Evolutionary conservation across 805 yeast species (phyloP).

Genomic region (Candida montana): DNA sequence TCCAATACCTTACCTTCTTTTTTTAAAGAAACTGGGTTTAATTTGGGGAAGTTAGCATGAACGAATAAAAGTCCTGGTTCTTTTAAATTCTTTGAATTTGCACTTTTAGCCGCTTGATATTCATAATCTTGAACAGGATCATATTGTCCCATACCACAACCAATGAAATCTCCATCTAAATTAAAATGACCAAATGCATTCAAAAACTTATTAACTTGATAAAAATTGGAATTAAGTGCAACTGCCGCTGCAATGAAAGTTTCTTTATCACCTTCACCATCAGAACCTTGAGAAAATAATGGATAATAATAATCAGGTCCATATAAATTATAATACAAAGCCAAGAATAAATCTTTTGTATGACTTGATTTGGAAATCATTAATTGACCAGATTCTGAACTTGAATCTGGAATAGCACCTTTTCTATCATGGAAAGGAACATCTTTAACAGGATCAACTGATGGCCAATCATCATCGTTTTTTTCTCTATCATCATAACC

Average conservation of each 20-base stretch:
- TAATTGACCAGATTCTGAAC: constrained; percentile 63
- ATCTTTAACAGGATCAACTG: constrained; percentile 13
- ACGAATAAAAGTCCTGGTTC: constrained; percentile 42
- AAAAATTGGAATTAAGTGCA: constrained; percentile 53
- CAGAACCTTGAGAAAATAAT: constrained; percentile 49
- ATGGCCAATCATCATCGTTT: constrained; percentile 16
- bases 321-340: constrained; percentile 54
- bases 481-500: constrained; percentile 35
- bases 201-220: constrained; percentile 52
- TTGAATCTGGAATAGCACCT: constrained; percentile 56
- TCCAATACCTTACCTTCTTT: constrained; percentile 36
- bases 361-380: constrained; percentile 52
- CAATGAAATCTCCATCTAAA: constrained; percentile 36
- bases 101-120: constrained; percentile 23
- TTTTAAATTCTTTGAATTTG: constrained; percentile 14
- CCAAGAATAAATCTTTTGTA: constrained; percentile 46
- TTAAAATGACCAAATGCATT: constrained; percentile 52
- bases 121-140: constrained; percentile 51
- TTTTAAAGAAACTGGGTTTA: constrained; percentile 54
- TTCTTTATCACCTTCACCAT: constrained; percentile 55
- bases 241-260: constrained; percentile 57
- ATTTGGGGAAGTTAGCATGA: constrained; percentile 64
- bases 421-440: constrained; percentile 53
- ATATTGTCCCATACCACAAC: constrained; percentile 60
- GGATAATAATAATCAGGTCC: constrained; percentile 58